Evolutionary conservation across 805 yeast genomes (phyloP), one percentile per base, ranked within the genome.

Genomic region (Debaryomyces hansenii): DNA sequence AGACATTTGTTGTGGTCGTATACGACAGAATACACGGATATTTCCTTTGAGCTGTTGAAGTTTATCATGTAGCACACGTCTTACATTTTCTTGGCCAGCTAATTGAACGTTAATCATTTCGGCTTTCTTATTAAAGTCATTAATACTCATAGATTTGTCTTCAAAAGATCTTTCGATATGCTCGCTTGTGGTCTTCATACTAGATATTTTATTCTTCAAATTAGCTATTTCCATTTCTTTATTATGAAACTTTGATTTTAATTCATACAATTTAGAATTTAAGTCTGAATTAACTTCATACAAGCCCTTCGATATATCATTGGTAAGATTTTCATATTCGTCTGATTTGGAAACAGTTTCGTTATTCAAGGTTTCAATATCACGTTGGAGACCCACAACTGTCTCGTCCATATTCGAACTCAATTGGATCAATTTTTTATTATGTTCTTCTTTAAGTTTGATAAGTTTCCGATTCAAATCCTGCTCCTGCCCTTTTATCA

Each of bases 11-110:
- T 7, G 18, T 8, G 97, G 97, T 45, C 95, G 75, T 4, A 92
- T 74, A 33, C 99, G 75, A 60, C 97, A 92, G 56, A 85, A 89
- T 0, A 92, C 97, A 40, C 98, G 69, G 29, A 94, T 90, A 57
- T 90, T 94, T 1, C 99, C 98, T 63, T 90, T 87, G 33, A 92
- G 63, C 49, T 89, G 96, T 63, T 90, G 97, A 5, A 92, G 69
- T 50, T 73, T 75, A 58, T 88, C 84, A 58, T 90, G 97, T 1
- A 87, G 62, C 11, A 66, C 57, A 8, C 96, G 70, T 49, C 97
- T 72, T 32, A 70, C 58, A 0, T 70, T 63, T 54, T 87, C 92
- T 48, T 79, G 82, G 16, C 64, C 61, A 0, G 74, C 59, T 8
- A 84, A 61, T 28, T 67, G 60, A 8, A 64, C 62, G 27, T 69